Percentiles rank a stretch among this genome's conserved stretches.
Evolutionary conservation across 2,329 filamentous ascomycete species (phyloP).

Genomic region (Hypomyces rosellus): DNA sequence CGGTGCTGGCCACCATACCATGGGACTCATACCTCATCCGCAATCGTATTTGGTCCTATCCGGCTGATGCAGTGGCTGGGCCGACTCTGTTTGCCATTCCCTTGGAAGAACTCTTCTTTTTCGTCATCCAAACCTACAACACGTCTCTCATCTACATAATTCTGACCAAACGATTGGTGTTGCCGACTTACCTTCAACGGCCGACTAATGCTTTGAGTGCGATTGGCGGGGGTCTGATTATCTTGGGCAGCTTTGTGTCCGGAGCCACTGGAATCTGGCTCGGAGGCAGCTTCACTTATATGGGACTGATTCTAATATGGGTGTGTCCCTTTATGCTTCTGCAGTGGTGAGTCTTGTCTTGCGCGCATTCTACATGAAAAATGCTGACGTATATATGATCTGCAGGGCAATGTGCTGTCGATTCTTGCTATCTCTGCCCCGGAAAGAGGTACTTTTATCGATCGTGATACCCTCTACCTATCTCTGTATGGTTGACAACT

Average conservation of each 20-base stretch:
- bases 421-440: slow-evolving; percentile 5
- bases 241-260: neutral
- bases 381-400: neutral
- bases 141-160: slow-evolving; percentile 63
- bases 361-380: neutral
- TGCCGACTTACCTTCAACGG: slow-evolving; percentile 33
- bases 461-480: slow-evolving; percentile 61
- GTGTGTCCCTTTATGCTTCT: slow-evolving; percentile 59
- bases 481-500: slow-evolving; percentile 65
- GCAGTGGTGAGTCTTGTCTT: slow-evolving; percentile 13
- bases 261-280: neutral
- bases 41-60: slow-evolving; percentile 65
- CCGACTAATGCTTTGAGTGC: neutral
- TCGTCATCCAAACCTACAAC: slow-evolving; percentile 69
- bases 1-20: slow-evolving; percentile 62
- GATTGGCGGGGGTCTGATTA: neutral
- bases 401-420: neutral
- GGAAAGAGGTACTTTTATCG: slow-evolving; percentile 53
- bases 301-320: slow-evolving; percentile 66
- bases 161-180: slow-evolving; percentile 57
- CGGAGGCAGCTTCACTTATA: slow-evolving; percentile 52
- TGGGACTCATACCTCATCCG: slow-evolving; percentile 73
- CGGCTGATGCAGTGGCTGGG: slow-evolving; percentile 57
- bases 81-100: slow-evolving; percentile 59
- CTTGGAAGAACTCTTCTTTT: slow-evolving; percentile 69